These are phyloP conservation scores for Chalciporus pseudorubinellus DNA, from an alignment of 768 basidiomycete species.

Conservation along the genomic window DNA sequence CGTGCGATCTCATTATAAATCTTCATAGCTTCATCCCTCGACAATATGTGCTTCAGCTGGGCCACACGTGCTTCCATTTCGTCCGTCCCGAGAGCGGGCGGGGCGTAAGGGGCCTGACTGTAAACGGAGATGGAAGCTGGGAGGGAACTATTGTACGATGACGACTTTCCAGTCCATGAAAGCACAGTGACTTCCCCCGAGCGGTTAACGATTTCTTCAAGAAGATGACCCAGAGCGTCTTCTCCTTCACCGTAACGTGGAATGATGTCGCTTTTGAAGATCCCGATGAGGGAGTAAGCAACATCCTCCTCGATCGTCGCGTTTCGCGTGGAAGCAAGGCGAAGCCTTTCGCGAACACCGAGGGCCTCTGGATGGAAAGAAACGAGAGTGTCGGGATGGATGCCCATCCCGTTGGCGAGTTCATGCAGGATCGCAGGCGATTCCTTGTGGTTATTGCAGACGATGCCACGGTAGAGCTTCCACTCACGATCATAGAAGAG, in stretches of 20 bases:
- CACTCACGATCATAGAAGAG: conserved; percentile 2
- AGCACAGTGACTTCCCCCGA: not conserved
- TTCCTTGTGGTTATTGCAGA: not conserved
- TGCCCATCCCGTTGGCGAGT: not conserved
- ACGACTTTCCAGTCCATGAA: not conserved
- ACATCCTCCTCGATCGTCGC: not conserved
- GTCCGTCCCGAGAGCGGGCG: no score
- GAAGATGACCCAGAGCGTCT: not conserved
- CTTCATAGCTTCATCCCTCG: no score
- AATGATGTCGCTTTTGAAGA: not conserved
- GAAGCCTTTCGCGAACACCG: not conserved
- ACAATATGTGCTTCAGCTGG: no score
- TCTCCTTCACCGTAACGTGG: not conserved
- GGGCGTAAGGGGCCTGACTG: no score
- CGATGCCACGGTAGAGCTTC: conserved; percentile 1
- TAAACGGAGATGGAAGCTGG: not conserved
- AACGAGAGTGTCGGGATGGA: not conserved
- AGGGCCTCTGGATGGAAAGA: not conserved
- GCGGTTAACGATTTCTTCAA: not conserved
- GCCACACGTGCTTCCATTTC: no score
- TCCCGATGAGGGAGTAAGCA: not conserved
- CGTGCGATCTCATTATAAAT: no score
- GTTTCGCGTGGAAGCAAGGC: not conserved
- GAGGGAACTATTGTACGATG: not conserved
- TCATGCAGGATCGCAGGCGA: conserved; percentile 3